Evolutionary conservation across 2,329 filamentous ascomycete species (phyloP).

Genomic region (Neopestalotiopsis rosae): DNA sequence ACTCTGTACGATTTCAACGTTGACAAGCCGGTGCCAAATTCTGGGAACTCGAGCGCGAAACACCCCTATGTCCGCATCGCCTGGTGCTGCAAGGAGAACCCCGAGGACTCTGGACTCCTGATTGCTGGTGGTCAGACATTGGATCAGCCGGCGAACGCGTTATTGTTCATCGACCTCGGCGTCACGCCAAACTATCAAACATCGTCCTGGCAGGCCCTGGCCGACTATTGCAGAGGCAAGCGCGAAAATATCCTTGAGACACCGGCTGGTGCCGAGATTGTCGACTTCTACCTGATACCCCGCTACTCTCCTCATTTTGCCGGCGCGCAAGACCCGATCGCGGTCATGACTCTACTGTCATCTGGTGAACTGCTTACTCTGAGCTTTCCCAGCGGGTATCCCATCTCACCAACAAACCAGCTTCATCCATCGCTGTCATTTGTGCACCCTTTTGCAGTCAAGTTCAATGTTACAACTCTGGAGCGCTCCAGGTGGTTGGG

Average conservation of each 20-base stretch:
- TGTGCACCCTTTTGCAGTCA: conserved; percentile 86
- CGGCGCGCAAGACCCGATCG: conserved; percentile 89
- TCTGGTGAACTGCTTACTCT: conserved; percentile 90
- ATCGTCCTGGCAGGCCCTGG: conserved; percentile 84
- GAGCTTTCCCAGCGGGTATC: conserved; percentile 90
- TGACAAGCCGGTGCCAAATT: conserved; percentile 64
- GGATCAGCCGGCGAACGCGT: conserved; percentile 71
- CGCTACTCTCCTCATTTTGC: conserved; percentile 83
- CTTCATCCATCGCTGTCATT: conserved; percentile 87
- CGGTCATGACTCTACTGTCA: conserved; percentile 76
- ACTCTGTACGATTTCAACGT: conserved; percentile 78
- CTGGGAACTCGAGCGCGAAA: conserved; percentile 63
- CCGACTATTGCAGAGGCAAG: conserved; percentile 81
- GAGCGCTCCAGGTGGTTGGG: conserved; percentile 86
- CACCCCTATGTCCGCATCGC: conserved; percentile 79
- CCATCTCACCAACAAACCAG: conserved; percentile 91
- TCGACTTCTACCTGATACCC: conserved; percentile 84
- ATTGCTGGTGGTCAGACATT: conserved; percentile 80
- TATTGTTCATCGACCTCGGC: conserved; percentile 91
- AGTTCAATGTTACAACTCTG: conserved; percentile 73
- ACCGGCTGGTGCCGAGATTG: conserved; percentile 76
- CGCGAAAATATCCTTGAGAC: conserved; percentile 73
- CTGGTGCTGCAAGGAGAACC: conserved; percentile 95
- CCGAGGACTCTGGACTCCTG: conserved; percentile 89
- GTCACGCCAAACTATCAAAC: conserved; percentile 89